These are phyloP conservation scores for Symmetrospora coprosmae DNA, from an alignment of 768 basidiomycete species.

Conservation along the genomic window DNA sequence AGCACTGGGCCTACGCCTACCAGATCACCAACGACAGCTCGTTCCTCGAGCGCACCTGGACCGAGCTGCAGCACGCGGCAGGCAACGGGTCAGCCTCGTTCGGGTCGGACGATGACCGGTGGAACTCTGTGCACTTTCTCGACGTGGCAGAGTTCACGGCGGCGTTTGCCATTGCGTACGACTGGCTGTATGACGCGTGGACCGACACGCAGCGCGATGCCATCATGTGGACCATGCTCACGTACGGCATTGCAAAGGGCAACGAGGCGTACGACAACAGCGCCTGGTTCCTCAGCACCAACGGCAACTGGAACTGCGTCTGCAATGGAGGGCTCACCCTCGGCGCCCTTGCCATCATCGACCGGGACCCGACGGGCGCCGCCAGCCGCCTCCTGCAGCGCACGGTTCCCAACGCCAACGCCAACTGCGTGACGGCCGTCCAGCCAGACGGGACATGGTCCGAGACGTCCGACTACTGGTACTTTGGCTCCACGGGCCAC, in stretches of 20 bases:
- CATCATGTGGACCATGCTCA: slow-evolving; percentile 59
- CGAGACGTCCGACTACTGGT: slow-evolving; percentile 71
- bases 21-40: slow-evolving; percentile 79
- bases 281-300: slow-evolving; percentile 28
- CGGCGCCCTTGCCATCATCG: slow-evolving; percentile 68
- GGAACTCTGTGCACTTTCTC: slow-evolving; percentile 9
- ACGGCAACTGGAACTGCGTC: slow-evolving; percentile 80
- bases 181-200: slow-evolving; percentile 87
- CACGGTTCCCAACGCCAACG: slow-evolving; percentile 58
- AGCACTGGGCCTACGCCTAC: slow-evolving; percentile 71
- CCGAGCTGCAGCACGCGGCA: slow-evolving; percentile 60
- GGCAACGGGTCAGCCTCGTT: neutral
- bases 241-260: slow-evolving; percentile 50
- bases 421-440: slow-evolving; percentile 51
- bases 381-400: slow-evolving; percentile 53
- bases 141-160: slow-evolving; percentile 36
- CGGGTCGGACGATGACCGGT: neutral
- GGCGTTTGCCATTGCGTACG: slow-evolving; percentile 74
- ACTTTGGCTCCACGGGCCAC: slow-evolving; percentile 36
- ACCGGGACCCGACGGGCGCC: slow-evolving; percentile 60
- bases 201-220: slow-evolving; percentile 52
- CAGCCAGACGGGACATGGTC: slow-evolving; percentile 70
- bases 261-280: slow-evolving; percentile 20
- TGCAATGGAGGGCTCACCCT: slow-evolving; percentile 82
- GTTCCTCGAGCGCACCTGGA: slow-evolving; percentile 75